Percentiles rank a stretch among this genome's conserved stretches.
Conservation (phyloP, 768 basidiomycete species). For the Leucosporidium yakuticum region DNA sequence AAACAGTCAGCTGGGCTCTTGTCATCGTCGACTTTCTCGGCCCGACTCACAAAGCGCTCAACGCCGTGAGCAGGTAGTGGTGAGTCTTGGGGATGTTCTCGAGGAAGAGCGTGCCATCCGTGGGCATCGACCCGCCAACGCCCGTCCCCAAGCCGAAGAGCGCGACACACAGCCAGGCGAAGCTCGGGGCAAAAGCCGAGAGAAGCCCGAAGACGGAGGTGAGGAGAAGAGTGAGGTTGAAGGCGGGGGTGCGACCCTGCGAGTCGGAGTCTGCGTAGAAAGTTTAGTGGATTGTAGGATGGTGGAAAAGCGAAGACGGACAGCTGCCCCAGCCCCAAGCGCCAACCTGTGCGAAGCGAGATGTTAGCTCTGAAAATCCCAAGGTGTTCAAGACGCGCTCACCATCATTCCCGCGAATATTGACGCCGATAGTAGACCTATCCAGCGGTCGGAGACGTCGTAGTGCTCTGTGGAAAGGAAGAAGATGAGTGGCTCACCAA, state of each 20-base stretch:
- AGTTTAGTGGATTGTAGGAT: not conserved
- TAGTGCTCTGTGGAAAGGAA: conserved; percentile 57
- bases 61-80: conserved; percentile 81
- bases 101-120: conserved; percentile 76
- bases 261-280: conserved; percentile 64
- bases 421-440: conserved; percentile 75
- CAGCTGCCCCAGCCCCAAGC: conserved; percentile 65
- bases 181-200: conserved; percentile 67
- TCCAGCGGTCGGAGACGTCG: conserved; percentile 62
- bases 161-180: conserved; percentile 61
- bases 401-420: conserved; percentile 99
- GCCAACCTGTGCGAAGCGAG: conserved; percentile 4
- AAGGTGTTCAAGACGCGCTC: conserved; percentile 54
- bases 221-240: conserved; percentile 86
- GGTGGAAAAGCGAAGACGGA: conserved; percentile 42
- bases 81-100: conserved; percentile 92
- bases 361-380: conserved; percentile 48
- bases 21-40: too few relatives aligned
- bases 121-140: conserved; percentile 84
- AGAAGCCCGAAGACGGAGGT: conserved; percentile 81
- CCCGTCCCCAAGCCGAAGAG: conserved; percentile 87
- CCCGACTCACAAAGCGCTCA: conserved; percentile 63
- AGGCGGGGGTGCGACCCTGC: conserved; percentile 78
- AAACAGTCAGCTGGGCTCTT: not conserved
- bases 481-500: not conserved